phyloP scores from a whole-genome alignment of 192 early-diverging fungal species.

The Chytriomyces sp. region DNA sequence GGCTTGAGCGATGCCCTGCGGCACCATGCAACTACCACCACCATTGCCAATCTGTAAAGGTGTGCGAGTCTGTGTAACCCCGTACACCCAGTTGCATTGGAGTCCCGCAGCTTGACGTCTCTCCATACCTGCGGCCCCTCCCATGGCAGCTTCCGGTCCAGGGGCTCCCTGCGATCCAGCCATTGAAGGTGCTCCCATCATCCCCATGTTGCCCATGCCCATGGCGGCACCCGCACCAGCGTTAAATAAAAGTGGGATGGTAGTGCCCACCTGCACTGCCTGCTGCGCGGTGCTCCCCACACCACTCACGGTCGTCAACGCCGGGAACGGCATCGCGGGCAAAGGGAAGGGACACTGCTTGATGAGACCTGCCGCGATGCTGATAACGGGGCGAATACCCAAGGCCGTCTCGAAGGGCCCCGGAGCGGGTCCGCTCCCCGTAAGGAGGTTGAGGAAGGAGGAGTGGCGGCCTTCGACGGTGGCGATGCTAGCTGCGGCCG shows the following conservation, averaged over 20 bases:
- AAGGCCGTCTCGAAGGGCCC: slow-evolving; percentile 56
- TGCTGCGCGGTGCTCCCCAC: background rate
- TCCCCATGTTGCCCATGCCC: background rate
- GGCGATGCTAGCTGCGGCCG: slow-evolving; percentile 52
- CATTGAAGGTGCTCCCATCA: no score
- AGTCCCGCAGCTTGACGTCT: background rate
- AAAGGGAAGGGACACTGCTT: slow-evolving; percentile 43
- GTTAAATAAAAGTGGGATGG: background rate
- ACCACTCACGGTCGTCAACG: slow-evolving; percentile 5
- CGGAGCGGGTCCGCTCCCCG: slow-evolving; percentile 26
- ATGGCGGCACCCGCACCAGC: no score
- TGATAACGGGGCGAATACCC: slow-evolving; percentile 42
- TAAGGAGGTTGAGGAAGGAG: slow-evolving; percentile 50
- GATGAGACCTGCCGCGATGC: slow-evolving; percentile 56
- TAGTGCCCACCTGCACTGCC: background rate
- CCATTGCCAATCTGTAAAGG: background rate
- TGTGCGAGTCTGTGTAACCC: slow-evolving; percentile 6
- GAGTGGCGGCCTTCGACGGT: slow-evolving; percentile 61
- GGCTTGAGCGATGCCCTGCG: background rate
- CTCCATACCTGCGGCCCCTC: background rate
- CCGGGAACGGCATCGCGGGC: slow-evolving; percentile 41
- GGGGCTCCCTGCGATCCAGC: no score
- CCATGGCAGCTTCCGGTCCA: no score
- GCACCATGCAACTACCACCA: slow-evolving; percentile 3
- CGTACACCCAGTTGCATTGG: slow-evolving; percentile 15